phyloP scores from a whole-genome alignment of 768 basidiomycete species.

The Sutorius australiensis region DNA sequence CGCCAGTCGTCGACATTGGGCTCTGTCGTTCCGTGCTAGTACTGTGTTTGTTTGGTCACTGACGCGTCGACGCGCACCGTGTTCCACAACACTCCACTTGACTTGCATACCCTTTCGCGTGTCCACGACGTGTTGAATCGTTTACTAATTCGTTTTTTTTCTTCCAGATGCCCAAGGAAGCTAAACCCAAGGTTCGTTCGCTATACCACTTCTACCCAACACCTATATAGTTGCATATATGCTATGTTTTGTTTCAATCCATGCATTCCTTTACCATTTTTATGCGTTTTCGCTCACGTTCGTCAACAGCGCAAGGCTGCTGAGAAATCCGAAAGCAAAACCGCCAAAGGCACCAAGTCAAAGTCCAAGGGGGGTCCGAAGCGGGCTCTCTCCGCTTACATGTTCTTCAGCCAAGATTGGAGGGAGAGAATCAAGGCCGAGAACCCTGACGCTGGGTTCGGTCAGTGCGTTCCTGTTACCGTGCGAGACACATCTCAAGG shows the following conservation, averaged over 20 bases:
- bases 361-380: conserved; percentile 69
- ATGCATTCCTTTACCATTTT: neutral
- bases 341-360: conserved; percentile 66
- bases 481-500: conserved; percentile 2
- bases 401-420: conserved; percentile 99
- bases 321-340: conserved; percentile 56
- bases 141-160: conserved; percentile 33
- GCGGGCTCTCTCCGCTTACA: conserved; percentile 92
- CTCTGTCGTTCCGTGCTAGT: conserved; percentile 17
- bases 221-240: conserved; percentile 18
- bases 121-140: conserved; percentile 39
- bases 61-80: conserved; percentile 37
- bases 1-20: conserved; percentile 26
- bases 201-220: neutral
- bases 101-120: conserved; percentile 31
- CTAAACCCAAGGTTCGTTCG: conserved; percentile 62
- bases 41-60: conserved; percentile 35
- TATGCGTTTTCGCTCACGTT: conserved; percentile 12
- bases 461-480: conserved; percentile 38
- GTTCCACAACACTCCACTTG: conserved; percentile 25
- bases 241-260: conserved; percentile 9
- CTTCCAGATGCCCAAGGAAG: conserved; percentile 74
- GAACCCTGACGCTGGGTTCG: conserved; percentile 93
- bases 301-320: conserved; percentile 64
- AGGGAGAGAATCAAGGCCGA: conserved; percentile 92